phyloP scores from a whole-genome alignment of 2,329 filamentous ascomycete genomes.

The Colletotrichum graminicola region DNA sequence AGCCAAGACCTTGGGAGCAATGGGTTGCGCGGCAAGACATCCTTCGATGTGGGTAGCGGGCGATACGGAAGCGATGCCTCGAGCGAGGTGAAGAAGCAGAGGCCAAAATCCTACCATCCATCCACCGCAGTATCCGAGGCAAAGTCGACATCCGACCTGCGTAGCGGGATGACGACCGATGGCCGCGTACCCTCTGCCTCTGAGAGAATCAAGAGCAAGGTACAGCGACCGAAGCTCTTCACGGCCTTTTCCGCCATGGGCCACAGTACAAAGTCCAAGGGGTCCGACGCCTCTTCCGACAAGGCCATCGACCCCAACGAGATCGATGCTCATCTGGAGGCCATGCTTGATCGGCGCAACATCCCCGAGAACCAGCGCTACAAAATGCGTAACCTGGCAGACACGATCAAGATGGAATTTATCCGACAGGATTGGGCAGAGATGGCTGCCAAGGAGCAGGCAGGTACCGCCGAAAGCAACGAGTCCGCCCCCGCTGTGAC shows the following conservation, averaged over 20 bases:
- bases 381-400: constrained; percentile 91
- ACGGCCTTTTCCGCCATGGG: constrained; percentile 54
- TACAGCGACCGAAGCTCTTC: constrained; percentile 56
- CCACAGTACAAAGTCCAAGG: constrained; percentile 54
- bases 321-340: constrained; percentile 70
- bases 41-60: constrained; percentile 40
- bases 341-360: constrained; percentile 84
- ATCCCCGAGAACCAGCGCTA: constrained; percentile 94
- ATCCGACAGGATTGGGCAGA: constrained; percentile 89
- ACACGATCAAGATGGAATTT: constrained; percentile 95
- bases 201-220: constrained; percentile 51
- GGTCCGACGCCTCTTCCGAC: constrained; percentile 64
- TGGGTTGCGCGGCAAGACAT: constrained; percentile 40
- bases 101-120: constrained; percentile 66
- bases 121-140: constrained; percentile 44
- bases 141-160: constrained; percentile 44
- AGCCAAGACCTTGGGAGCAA: constrained; percentile 51
- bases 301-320: constrained; percentile 64
- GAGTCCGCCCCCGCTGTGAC: constrained; percentile 48
- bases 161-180: constrained; percentile 12
- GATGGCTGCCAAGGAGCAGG: constrained; percentile 63
- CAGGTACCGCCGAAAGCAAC: constrained; percentile 60
- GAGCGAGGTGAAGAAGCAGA: constrained; percentile 51
- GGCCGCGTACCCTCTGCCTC: constrained; percentile 44
- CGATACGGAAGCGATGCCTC: constrained; percentile 36